phyloP scores from a whole-genome alignment of 169 alveolate species.

The Miamiensis avidus region DNA sequence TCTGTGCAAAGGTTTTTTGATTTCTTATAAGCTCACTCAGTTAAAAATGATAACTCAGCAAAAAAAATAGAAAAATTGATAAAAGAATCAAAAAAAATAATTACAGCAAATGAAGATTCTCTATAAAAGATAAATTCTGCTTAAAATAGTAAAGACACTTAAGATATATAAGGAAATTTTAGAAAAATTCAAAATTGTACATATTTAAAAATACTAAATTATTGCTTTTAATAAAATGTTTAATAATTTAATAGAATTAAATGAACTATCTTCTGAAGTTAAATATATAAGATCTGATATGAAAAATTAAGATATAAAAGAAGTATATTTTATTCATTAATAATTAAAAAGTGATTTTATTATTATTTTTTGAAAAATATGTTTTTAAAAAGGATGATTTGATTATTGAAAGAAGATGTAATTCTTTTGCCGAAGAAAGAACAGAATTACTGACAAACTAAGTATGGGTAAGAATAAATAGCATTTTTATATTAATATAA shows the following conservation, averaged over 20 bases:
- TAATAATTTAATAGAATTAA: neutral
- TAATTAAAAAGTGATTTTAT: no score
- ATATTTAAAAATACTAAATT: no score
- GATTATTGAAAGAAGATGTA: neutral
- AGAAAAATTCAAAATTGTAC: neutral
- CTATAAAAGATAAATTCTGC: neutral
- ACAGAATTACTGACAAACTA: neutral
- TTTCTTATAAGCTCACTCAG: neutral
- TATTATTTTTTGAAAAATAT: no score
- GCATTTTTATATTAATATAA: no score
- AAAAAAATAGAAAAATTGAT: neutral
- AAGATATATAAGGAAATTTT: neutral
- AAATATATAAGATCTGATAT: neutral
- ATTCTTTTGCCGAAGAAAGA: neutral
- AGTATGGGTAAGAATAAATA: neutral
- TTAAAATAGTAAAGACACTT: neutral
- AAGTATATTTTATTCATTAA: no score
- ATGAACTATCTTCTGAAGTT: neutral
- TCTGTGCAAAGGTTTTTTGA: neutral
- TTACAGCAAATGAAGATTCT: neutral
- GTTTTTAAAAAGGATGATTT: neutral
- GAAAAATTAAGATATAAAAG: neutral
- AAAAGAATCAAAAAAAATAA: neutral
- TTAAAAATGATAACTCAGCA: neutral
- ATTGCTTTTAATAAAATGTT: no score